phyloP scores from a whole-genome alignment of 306 rosid species.

The Begonia peltatifolia region DNA sequence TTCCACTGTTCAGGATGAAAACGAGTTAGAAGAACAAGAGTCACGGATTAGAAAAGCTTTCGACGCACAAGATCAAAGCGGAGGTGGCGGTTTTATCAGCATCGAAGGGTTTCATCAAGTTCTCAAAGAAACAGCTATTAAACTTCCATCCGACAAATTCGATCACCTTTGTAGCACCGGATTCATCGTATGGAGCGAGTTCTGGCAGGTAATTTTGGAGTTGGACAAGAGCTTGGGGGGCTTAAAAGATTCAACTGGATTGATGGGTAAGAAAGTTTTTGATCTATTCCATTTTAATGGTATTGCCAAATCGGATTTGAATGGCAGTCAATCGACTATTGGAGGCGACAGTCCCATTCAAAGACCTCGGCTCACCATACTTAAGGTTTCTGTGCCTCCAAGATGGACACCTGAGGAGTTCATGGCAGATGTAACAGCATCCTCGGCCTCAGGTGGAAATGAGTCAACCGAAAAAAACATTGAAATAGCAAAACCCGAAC shows the following conservation, averaged over 20 bases:
- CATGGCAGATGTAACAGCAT: conserved; percentile 62
- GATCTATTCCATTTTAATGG: conserved; percentile 92
- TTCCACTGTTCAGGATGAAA: conserved; percentile 68
- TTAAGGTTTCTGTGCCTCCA: conserved; percentile 90
- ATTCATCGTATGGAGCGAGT: conserved; percentile 92
- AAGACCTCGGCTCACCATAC: conserved; percentile 78
- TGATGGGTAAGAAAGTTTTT: conserved; percentile 92
- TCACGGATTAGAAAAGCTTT: conserved; percentile 82
- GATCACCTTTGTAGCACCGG: conserved; percentile 72
- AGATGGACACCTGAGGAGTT: conserved; percentile 97
- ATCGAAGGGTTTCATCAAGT: conserved; percentile 87
- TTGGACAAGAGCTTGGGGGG: conserved; percentile 83
- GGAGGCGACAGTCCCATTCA: conserved; percentile 75
- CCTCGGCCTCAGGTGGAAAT: conserved; percentile 38
- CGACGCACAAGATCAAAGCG: conserved; percentile 90
- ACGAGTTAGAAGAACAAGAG: conserved; percentile 89
- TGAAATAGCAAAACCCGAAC: conserved; percentile 67
- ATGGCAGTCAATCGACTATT: conserved; percentile 43
- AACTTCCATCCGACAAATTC: conserved; percentile 52
- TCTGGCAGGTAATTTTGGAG: conserved; percentile 92
- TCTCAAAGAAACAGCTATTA: conserved; percentile 49
- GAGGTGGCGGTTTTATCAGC: conserved; percentile 93
- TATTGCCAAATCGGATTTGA: conserved; percentile 87
- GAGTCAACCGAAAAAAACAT: conserved; percentile 41
- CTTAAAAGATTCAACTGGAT: conserved; percentile 82